Evolutionary conservation across 1,284 basidiomycete species (phyloP).

Genomic region (Trametes pubescens): DNA sequence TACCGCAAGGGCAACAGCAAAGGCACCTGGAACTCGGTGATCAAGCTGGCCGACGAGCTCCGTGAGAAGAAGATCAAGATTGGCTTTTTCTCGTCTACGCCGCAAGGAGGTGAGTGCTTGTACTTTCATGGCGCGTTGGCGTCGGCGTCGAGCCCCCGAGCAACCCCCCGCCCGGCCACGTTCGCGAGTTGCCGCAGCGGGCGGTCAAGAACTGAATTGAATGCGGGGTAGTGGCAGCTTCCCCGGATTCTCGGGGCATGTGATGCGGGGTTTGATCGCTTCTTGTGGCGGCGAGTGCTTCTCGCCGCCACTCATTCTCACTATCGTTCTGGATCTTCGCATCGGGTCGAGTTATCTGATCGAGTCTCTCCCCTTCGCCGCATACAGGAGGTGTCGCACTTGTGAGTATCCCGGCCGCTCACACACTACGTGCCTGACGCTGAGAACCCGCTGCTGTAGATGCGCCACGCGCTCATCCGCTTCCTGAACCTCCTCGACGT

Average conservation of each 20-base stretch:
- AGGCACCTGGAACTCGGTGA: slow-evolving; percentile 80
- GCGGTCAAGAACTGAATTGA: background rate
- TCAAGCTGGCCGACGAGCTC: slow-evolving; percentile 82
- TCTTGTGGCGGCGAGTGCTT: slow-evolving; percentile 19
- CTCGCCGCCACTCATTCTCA: slow-evolving; percentile 20
- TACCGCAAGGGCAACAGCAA: slow-evolving; percentile 71
- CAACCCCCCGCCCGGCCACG: background rate
- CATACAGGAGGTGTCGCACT: slow-evolving; percentile 83
- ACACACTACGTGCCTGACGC: slow-evolving; percentile 16
- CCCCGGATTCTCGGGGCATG: slow-evolving; percentile 23
- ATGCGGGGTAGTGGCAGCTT: slow-evolving; percentile 21
- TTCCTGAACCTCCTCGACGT: slow-evolving; percentile 83
- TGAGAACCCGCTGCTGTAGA: slow-evolving; percentile 53
- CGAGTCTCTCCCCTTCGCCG: slow-evolving; percentile 29
- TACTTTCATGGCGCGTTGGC: slow-evolving; percentile 17
- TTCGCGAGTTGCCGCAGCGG: slow-evolving; percentile 3
- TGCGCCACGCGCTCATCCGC: slow-evolving; percentile 89
- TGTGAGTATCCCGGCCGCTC: slow-evolving; percentile 51
- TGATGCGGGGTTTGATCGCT: slow-evolving; percentile 38
- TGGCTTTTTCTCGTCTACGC: slow-evolving; percentile 90
- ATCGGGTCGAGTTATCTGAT: slow-evolving; percentile 32
- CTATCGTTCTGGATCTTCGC: slow-evolving; percentile 19
- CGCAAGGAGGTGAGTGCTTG: slow-evolving; percentile 75
- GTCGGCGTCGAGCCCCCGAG: background rate
- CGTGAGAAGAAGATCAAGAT: slow-evolving; percentile 85